Evolutionary conservation across 2,329 filamentous ascomycete genomes (phyloP).

Genomic region (Phialophora verrucosa): DNA sequence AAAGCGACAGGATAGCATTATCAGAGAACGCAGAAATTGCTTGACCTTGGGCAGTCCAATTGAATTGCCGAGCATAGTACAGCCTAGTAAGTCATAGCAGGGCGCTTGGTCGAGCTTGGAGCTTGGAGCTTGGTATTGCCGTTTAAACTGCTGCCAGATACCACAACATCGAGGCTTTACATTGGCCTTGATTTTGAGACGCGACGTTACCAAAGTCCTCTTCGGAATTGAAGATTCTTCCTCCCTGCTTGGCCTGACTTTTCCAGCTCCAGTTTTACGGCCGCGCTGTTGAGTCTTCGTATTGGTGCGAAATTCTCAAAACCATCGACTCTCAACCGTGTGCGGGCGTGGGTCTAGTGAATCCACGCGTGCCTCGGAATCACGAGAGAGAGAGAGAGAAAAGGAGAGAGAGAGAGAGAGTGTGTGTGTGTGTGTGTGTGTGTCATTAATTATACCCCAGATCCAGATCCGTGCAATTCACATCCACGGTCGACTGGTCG

Average conservation of each 20-base stretch:
- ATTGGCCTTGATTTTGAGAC: background rate
- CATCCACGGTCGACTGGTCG: background rate
- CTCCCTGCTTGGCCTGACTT: too few species aligned
- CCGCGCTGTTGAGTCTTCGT: too few species aligned
- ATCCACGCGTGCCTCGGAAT: too few species aligned
- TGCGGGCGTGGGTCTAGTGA: too few species aligned
- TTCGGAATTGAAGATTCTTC: too few species aligned
- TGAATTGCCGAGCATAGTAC: background rate
- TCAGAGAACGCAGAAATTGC: background rate
- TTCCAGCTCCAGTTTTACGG: too few species aligned
- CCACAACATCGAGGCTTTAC: background rate
- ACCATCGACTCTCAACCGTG: too few species aligned
- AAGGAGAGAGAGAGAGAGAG: too few species aligned
- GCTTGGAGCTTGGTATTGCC: background rate
- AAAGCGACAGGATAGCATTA: background rate
- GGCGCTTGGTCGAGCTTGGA: background rate
- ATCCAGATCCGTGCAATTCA: background rate
- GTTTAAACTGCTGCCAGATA: background rate
- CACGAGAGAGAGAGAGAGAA: too few species aligned
- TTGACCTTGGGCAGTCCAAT: background rate
- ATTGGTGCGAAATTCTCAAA: too few species aligned
- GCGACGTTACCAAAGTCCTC: background rate
- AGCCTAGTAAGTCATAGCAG: background rate
- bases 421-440: too few species aligned
- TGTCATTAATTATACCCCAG: background rate